Base-by-base conservation (phyloP, 805 yeast species). In the Jamesozyma rosinii region DNA sequence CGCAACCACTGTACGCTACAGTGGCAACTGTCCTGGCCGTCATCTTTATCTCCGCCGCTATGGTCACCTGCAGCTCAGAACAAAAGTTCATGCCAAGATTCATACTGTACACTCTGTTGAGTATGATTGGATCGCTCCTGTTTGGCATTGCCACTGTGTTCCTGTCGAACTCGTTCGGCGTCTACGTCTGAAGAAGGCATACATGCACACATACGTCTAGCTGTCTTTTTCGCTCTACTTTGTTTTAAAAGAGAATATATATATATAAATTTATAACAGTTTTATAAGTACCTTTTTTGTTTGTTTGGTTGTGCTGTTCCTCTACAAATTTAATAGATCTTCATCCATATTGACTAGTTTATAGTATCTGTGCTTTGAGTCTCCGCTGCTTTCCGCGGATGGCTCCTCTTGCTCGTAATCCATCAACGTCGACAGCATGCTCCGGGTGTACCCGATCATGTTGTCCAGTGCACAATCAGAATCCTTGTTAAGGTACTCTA, bases 91-190 rank as follows among this genome's bases (percentile, higher is more conserved):
- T 60, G 9, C 20, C 30, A 14, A 8, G 6, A 6, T 24, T 24
- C 11, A n/a, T n/a, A n/a, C n/a, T n/a, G n/a, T 58, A 42, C 40
- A 34, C 49, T 4, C 13, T 59, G 4, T 34, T 62, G 18, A 60
- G 66, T 44, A 47, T 53, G 8, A 35, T 58, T 11, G 69, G 67
- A 2, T 60, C 70, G 17, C 20, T 63, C n/a, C 55, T 68, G 22
- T 55, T 59, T 39, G 72, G 72, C 3, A 58, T 70, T 42, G 71
- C 70, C 19, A 49, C 65, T 21, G 65, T 72, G 17, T 68, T 68
- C 44, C 45, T 69, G 24, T 59, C 70, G 18, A 60, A 72, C 46
- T 65, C 69, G 6, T 67, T 71, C 35, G 76, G 72, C 29, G 76
- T 72, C 2, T 72, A 72, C 50, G 66, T 70, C 37, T 67, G 44